phyloP scores from a whole-genome alignment of 2,329 filamentous ascomycete genomes.

The Ophiostoma sp. region DNA sequence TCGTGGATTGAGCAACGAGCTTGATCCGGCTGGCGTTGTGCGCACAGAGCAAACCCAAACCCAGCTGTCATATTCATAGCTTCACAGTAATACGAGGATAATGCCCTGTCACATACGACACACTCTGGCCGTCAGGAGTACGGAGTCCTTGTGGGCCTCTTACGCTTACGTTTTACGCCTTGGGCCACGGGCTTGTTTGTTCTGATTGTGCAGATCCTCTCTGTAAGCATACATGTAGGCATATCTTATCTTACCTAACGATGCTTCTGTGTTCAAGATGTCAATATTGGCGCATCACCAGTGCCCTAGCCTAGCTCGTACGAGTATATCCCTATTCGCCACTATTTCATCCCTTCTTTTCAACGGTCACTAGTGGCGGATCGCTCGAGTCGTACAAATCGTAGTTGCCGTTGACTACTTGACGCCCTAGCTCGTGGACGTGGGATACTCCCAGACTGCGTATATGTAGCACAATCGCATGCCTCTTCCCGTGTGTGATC shows the following conservation, averaged over 20 bases:
- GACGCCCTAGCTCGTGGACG: constrained; percentile 5
- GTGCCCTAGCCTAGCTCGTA: too few species aligned
- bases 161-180: constrained; percentile 1
- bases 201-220: not conserved
- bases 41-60: not conserved
- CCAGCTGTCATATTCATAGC: not conserved
- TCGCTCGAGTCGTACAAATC: constrained; percentile 9
- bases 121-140: not conserved
- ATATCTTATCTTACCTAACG: too few species aligned
- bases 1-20: constrained; percentile 21
- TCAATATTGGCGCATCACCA: too few species aligned
- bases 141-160: not conserved
- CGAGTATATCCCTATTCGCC: not conserved
- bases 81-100: not conserved
- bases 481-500: too few species aligned
- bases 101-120: not conserved
- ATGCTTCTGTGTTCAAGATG: too few species aligned
- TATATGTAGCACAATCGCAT: too few species aligned
- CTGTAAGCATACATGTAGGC: too few species aligned
- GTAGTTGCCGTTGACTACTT: not conserved
- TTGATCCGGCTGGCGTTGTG: not conserved
- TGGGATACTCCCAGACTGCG: too few species aligned
- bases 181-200: not conserved
- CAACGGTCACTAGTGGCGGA: constrained; percentile 12
- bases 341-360: constrained; percentile 9